Evolutionary conservation across 2,329 filamentous ascomycete species (phyloP).

Genomic region (Botryosphaeria agaves): DNA sequence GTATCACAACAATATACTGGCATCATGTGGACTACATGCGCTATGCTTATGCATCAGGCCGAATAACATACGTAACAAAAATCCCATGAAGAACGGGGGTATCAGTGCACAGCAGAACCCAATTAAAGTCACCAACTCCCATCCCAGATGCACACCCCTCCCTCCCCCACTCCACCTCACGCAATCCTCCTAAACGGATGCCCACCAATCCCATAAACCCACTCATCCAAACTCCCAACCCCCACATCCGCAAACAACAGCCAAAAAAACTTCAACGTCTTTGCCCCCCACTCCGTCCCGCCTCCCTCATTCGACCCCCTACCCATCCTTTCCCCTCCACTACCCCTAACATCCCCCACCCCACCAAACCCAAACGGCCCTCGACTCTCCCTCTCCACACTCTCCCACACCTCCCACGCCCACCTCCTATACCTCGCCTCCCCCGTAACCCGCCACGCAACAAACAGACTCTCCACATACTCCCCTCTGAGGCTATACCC

Average conservation of each 20-base stretch:
- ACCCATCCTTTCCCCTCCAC: constrained; percentile 8
- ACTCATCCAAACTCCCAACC: constrained; percentile 19
- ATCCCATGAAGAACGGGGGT: too few species aligned
- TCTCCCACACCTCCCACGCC: constrained; percentile 23
- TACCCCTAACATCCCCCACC: constrained; percentile 17
- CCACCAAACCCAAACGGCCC: constrained; percentile 21
- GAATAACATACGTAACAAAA: too few species aligned
- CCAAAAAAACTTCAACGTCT: constrained; percentile 24
- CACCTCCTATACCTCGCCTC: constrained; percentile 20
- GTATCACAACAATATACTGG: too few species aligned
- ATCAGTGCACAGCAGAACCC: too few species aligned
- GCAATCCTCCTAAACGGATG: constrained; percentile 15
- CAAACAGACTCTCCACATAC: constrained; percentile 22
- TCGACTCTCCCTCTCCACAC: constrained; percentile 19
- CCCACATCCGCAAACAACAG: constrained; percentile 19
- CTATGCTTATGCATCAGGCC: too few species aligned
- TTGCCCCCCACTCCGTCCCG: constrained; percentile 10
- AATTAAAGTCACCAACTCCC: too few species aligned
- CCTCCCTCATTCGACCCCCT: constrained; percentile 5
- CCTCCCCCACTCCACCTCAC: not conserved
- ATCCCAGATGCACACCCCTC: not conserved
- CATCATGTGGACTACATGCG: too few species aligned
- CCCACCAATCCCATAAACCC: constrained; percentile 27
- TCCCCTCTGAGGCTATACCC: constrained; percentile 19
- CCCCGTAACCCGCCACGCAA: constrained; percentile 22